These are phyloP conservation scores for Eucalyptus curtisii DNA, from an alignment of 345 rosid species.

Conservation along the genomic window DNA sequence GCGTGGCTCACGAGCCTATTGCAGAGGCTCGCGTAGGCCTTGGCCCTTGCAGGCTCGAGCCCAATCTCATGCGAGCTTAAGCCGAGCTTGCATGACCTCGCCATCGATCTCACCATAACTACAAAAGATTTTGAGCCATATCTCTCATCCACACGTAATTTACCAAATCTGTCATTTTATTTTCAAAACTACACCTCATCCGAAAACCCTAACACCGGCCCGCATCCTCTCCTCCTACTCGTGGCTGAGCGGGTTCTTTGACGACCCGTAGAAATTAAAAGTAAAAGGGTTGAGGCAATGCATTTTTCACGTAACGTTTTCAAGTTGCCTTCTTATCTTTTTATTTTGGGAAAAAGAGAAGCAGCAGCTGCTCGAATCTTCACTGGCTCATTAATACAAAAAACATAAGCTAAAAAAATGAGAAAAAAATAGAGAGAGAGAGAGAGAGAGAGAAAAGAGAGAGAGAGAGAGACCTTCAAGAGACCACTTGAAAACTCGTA, in stretches of 20 bases:
- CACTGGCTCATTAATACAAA: neutral
- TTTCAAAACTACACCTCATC: neutral
- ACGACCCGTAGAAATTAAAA: neutral
- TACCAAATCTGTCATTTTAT: neutral
- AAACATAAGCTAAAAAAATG: neutral
- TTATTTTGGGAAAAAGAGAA: neutral
- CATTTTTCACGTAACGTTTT: neutral
- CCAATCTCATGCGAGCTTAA: neutral
- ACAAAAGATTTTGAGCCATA: neutral
- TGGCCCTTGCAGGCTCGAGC: rapidly evolving
- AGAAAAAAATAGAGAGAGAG: neutral
- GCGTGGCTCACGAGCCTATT: no score
- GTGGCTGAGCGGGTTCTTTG: neutral
- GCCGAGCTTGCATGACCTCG: neutral
- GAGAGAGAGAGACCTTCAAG: neutral
- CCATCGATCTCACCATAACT: rapidly evolving
- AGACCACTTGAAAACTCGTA: neutral
- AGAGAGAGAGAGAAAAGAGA: no score
- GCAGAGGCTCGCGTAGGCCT: neutral
- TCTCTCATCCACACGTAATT: neutral
- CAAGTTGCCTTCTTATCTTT: neutral
- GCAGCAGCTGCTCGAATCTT: neutral
- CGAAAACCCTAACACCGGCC: neutral
- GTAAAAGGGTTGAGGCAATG: neutral
- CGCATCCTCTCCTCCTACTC: neutral